Conservation (phyloP, 257 asterid genomes). For the Parsonsia alboflavescens region DNA sequence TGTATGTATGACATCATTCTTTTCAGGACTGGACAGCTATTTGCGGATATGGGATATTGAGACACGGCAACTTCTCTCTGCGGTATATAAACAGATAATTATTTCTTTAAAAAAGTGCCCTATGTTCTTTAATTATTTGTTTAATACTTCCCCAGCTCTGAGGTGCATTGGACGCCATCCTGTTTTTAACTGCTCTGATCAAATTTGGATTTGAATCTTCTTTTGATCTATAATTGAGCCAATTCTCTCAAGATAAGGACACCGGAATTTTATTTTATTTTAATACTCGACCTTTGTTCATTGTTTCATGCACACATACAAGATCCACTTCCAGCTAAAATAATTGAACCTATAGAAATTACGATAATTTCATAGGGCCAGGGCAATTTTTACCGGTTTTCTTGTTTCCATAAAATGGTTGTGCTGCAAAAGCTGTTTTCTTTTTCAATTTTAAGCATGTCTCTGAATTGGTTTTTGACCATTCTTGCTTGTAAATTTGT, state of each 20-base stretch:
- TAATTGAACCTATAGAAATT: neutral
- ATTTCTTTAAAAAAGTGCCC: neutral
- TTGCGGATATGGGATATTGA: conserved; percentile 88
- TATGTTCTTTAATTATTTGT: neutral
- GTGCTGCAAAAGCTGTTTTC: neutral
- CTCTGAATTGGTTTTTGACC: neutral
- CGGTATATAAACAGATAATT: conserved; percentile 45
- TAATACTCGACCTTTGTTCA: too few species aligned
- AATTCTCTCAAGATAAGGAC: neutral
- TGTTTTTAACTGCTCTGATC: neutral
- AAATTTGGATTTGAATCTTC: neutral
- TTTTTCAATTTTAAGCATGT: neutral
- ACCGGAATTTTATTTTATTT: too few species aligned
- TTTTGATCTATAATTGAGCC: neutral
- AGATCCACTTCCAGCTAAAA: too few species aligned
- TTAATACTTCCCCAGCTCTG: neutral
- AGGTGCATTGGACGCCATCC: neutral
- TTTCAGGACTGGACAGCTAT: conserved; percentile 83
- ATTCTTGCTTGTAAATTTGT: neutral
- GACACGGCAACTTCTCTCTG: conserved; percentile 78
- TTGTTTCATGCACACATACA: too few species aligned
- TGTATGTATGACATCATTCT: conserved; percentile 2
- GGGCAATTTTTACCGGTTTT: neutral
- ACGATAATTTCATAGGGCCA: neutral
- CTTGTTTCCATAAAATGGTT: neutral